A percentile compares a stretch with the other conserved stretches of the same genome.
Evolutionary conservation across 305 asterid genomes (phyloP).

Genomic region (Striga hermonthica): DNA sequence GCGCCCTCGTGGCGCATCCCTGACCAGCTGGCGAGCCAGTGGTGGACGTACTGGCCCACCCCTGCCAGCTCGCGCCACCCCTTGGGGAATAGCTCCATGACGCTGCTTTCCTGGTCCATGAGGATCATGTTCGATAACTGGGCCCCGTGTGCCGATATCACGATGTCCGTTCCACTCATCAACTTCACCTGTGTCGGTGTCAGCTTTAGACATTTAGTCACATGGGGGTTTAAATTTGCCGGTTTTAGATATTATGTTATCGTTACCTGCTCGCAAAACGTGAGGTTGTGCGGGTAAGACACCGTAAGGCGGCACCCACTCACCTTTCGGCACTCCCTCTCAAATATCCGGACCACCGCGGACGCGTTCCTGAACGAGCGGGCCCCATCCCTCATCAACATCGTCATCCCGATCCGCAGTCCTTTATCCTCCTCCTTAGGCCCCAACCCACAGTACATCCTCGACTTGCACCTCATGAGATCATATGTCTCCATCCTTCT

Average conservation of each 20-base stretch:
- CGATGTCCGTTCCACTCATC: slow-evolving; percentile 46
- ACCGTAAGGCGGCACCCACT: slow-evolving; percentile 48
- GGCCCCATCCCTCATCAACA: slow-evolving; percentile 50
- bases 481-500: slow-evolving; percentile 46
- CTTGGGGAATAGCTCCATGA: slow-evolving; percentile 64
- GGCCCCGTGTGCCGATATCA: slow-evolving; percentile 62
- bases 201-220: no score
- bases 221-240: no score
- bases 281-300: slow-evolving; percentile 51
- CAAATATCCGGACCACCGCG: slow-evolving; percentile 35
- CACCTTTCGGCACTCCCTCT: slow-evolving; percentile 46
- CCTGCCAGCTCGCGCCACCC: slow-evolving; percentile 66
- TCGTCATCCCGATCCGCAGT: slow-evolving; percentile 39
- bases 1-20: slow-evolving; percentile 58
- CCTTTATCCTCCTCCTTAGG: slow-evolving; percentile 30
- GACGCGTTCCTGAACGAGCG: slow-evolving; percentile 54
- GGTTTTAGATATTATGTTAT: no score
- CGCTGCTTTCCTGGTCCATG: slow-evolving; percentile 54
- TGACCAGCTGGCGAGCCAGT: slow-evolving; percentile 53
- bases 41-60: slow-evolving; percentile 49
- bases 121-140: slow-evolving; percentile 56
- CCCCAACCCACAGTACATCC: slow-evolving; percentile 43
- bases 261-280: slow-evolving; percentile 63
- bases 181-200: slow-evolving; percentile 46
- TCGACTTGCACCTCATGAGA: slow-evolving; percentile 49